Evolutionary conservation across 768 basidiomycete species (phyloP).

Genomic region (Tubosaeta brunneosetosa): DNA sequence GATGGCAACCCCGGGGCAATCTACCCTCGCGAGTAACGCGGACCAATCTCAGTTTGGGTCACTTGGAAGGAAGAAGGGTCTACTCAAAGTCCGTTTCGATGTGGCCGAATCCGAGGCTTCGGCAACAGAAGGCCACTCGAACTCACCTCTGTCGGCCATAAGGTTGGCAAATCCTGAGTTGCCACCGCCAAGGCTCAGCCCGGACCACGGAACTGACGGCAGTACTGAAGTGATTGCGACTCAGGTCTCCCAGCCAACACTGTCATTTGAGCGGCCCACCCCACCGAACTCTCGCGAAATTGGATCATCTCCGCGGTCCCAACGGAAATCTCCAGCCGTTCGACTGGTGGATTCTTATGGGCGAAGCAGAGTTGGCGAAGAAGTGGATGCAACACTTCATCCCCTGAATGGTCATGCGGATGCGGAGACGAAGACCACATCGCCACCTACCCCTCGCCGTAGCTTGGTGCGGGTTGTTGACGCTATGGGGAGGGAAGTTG

Average conservation of each 20-base stretch:
- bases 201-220: conserved; percentile 6
- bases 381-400: conserved; percentile 1
- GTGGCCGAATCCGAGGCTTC: conserved; percentile 35
- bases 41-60: conserved; percentile 33
- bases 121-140: conserved; percentile 23
- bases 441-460: conserved; percentile 24
- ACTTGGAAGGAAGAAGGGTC: conserved; percentile 44
- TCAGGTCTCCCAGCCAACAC: conserved; percentile 1
- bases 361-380: conserved; percentile 34
- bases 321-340: conserved; percentile 48
- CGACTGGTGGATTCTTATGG: conserved; percentile 74
- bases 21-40: conserved; percentile 10
- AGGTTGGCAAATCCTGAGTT: conserved; percentile 21
- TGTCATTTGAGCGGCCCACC: conserved; percentile 15
- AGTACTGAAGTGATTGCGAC: conserved; percentile 1
- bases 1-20: conserved; percentile 50
- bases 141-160: conserved; percentile 27
- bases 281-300: conserved; percentile 25
- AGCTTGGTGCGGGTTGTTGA: conserved; percentile 59
- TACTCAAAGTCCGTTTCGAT: conserved; percentile 73
- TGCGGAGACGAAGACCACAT: conserved; percentile 9
- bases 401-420: conserved; percentile 16
- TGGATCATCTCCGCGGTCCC: conserved; percentile 29
- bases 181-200: conserved; percentile 4
- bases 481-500: conserved; percentile 62